Evolutionary conservation across 345 rosid genomes (phyloP).

Genomic region (Sisymbrium irio): DNA sequence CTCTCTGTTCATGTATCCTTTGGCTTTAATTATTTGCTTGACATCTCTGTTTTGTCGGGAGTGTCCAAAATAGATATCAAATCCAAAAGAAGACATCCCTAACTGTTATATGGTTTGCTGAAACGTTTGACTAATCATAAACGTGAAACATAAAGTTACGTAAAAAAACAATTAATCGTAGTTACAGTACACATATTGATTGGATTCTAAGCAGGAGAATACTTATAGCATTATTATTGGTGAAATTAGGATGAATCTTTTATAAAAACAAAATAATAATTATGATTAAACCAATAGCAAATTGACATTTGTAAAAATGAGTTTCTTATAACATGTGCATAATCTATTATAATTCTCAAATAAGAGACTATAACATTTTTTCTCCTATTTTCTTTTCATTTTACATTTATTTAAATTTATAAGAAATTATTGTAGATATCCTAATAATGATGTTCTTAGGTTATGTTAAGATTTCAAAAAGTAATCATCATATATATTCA

Average conservation of each 20-base stretch:
- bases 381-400: too few species aligned
- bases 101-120: not conserved
- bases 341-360: too few species aligned
- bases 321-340: too few species aligned
- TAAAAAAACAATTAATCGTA: not conserved
- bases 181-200: not conserved
- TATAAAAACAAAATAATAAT: too few species aligned
- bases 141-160: not conserved
- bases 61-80: not conserved
- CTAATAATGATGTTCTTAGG: too few species aligned
- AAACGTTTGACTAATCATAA: not conserved
- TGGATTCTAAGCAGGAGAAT: not conserved
- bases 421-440: too few species aligned
- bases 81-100: not conserved
- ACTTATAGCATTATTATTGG: too few species aligned
- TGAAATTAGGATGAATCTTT: too few species aligned
- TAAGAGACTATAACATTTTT: too few species aligned
- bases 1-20: constrained; percentile 1
- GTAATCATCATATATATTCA: not conserved
- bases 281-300: too few species aligned
- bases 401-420: too few species aligned
- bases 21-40: not conserved
- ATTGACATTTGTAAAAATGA: too few species aligned
- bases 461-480: not conserved
- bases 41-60: not conserved